A percentile compares a stretch with the other conserved stretches of the same genome.
These are phyloP conservation scores for Sporothrix dimorphospora DNA, from an alignment of 2,329 filamentous ascomycete genomes.

Conservation along the genomic window DNA sequence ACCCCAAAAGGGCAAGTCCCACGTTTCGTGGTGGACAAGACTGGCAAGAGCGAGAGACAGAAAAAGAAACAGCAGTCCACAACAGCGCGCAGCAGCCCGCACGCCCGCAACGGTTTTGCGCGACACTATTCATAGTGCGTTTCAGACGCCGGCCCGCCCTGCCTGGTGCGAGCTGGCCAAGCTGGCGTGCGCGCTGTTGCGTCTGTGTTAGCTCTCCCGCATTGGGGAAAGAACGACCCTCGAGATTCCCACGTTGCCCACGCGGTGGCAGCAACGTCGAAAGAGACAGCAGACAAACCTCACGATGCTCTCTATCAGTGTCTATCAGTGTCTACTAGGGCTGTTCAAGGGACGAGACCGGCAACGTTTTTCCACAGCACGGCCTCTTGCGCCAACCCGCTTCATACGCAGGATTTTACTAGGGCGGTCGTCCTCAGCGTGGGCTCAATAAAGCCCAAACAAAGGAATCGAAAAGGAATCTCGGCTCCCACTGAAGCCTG, in stretches of 20 bases:
- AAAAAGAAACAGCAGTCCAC: not conserved
- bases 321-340: not conserved
- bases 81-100: too few relatives aligned
- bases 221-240: not conserved
- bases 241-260: not conserved
- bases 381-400: not conserved
- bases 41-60: not conserved
- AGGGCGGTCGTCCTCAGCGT: not conserved
- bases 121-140: conserved; percentile 6
- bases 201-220: not conserved
- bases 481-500: not conserved
- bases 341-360: not conserved
- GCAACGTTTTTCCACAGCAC: not conserved
- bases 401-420: not conserved
- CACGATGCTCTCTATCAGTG: not conserved
- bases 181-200: not conserved
- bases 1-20: not conserved
- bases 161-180: too few relatives aligned
- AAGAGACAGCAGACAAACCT: not conserved
- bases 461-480: not conserved
- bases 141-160: conserved; percentile 5
- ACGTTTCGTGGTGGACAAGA: not conserved
- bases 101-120: not conserved
- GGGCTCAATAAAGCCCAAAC: not conserved
- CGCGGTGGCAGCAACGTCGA: not conserved